Evolutionary conservation across 441 rosid genomes (phyloP), one percentile per base, ranked within the genome.

Genomic region (Adansonia grandidieri): DNA sequence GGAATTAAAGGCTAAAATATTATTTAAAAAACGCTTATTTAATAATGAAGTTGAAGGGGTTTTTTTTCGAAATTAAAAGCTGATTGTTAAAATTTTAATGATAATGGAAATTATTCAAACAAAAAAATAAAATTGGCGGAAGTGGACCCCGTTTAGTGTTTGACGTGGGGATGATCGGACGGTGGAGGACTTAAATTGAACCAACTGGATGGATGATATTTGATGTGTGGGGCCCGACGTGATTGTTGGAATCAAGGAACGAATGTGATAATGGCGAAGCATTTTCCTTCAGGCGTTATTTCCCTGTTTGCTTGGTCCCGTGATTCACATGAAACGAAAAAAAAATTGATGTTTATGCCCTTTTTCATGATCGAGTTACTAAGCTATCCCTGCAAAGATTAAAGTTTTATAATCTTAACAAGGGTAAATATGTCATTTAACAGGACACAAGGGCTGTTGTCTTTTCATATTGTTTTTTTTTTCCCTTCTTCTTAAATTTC

Each of bases 361-460:
- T 28, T 28, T 28, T 28, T 28, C 32, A 1, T 4, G 11, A 6
- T 6, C 2, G 7, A 44, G 5, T 20, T 24, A 45, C 69, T 15
- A 22, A 61, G 61, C 3, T 10, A 5, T 48, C 13, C 62, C 19
- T 28, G 57, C 6, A 7, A 76, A 76, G 9, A 28, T 17, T 9
- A 7, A 2, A 14, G 4, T 19, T 47, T 24, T 74, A 73, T 62
- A 32, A 15, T 9, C 17, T 37, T 2, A 6, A 42, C 13, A 20
- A n/a, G 63, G 72, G 73, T 44, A 66, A 15, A 37, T 56, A 0
- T 58, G 74, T 77, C 22, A 64, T 75, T 64, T 48, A 11, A 6
- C 0, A 22, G n/a, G 42, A 61, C 8, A 10, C 32, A 22, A 2
- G 32, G 32, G 32, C 32, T 2, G 32, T 1, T 28, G 32, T 1